Conservation (phyloP, 164 flowering plant genomes). For the Magnolia kwangsiensis region DNA sequence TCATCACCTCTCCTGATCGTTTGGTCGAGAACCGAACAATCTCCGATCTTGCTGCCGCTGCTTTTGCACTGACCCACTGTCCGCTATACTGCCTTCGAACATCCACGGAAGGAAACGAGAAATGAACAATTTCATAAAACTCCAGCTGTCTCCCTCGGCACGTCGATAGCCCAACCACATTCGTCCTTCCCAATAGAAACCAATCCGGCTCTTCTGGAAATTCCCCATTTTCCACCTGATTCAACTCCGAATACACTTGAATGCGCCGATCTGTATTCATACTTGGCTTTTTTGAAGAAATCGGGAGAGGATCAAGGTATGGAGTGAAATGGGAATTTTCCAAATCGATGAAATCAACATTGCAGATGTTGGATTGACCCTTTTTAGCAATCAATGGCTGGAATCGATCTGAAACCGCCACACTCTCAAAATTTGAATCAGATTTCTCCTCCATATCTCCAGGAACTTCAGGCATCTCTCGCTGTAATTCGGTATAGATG, state of each 20-base stretch:
- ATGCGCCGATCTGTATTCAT: slow-evolving; percentile 3
- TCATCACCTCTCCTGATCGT: slow-evolving; percentile 62
- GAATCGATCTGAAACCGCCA: neutral
- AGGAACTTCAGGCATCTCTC: neutral
- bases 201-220: slow-evolving; percentile 65
- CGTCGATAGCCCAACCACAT: slow-evolving; percentile 51
- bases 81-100: slow-evolving; percentile 6
- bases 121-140: slow-evolving; percentile 66
- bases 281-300: neutral
- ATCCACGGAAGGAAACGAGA: slow-evolving; percentile 35
- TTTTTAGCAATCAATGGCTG: slow-evolving; percentile 11
- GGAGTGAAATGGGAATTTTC: neutral
- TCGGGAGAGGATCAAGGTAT: slow-evolving; percentile 6
- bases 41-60: slow-evolving; percentile 25
- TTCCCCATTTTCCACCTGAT: slow-evolving; percentile 54
- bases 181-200: slow-evolving; percentile 60
- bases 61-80: slow-evolving; percentile 11
- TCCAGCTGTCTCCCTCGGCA: slow-evolving; percentile 51
- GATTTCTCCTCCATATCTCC: slow-evolving; percentile 8
- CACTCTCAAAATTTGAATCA: neutral
- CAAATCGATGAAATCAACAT: neutral
- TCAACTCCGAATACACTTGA: slow-evolving; percentile 2
- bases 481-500: slow-evolving; percentile 12
- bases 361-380: neutral
- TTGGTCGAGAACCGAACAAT: slow-evolving; percentile 77